Evolutionary conservation across 2,329 filamentous ascomycete genomes (phyloP).

Genomic region (Scortechinia acanthostroma): DNA sequence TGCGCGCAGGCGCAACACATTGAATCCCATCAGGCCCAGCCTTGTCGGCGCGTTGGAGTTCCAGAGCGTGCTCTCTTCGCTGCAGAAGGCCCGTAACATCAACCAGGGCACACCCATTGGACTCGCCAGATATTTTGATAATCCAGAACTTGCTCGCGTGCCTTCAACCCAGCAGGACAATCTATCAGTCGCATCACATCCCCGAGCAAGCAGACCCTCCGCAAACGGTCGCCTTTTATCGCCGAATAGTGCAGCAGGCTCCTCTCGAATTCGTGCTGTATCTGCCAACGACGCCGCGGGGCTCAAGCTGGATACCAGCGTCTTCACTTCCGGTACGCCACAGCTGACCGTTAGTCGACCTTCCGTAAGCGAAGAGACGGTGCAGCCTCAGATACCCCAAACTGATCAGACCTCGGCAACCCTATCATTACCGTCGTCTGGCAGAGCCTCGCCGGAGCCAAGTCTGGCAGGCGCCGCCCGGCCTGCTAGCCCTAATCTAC

Average conservation of each 20-base stretch:
- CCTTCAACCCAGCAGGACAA: constrained; percentile 32
- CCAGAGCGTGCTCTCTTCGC: constrained; percentile 77
- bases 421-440: not conserved
- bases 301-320: constrained; percentile 29
- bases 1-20: constrained; percentile 58
- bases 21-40: constrained; percentile 84
- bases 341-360: not conserved
- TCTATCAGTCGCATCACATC: constrained; percentile 35
- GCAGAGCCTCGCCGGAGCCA: not conserved
- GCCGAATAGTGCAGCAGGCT: not conserved
- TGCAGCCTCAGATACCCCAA: not conserved
- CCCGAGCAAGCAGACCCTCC: constrained; percentile 9
- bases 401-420: not conserved
- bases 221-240: not conserved
- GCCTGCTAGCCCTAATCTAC: not conserved
- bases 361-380: not conserved
- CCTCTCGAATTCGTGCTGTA: constrained; percentile 35
- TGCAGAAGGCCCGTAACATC: constrained; percentile 75
- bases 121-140: constrained; percentile 48
- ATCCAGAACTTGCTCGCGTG: constrained; percentile 20
- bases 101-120: constrained; percentile 54
- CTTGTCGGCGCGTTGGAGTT: constrained; percentile 91
- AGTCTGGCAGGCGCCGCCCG: not conserved
- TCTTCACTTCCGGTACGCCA: constrained; percentile 9
- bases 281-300: constrained; percentile 46